Conservation (phyloP, 2,329 filamentous ascomycete species). For the Trichoderma citrinoviride region DNA sequence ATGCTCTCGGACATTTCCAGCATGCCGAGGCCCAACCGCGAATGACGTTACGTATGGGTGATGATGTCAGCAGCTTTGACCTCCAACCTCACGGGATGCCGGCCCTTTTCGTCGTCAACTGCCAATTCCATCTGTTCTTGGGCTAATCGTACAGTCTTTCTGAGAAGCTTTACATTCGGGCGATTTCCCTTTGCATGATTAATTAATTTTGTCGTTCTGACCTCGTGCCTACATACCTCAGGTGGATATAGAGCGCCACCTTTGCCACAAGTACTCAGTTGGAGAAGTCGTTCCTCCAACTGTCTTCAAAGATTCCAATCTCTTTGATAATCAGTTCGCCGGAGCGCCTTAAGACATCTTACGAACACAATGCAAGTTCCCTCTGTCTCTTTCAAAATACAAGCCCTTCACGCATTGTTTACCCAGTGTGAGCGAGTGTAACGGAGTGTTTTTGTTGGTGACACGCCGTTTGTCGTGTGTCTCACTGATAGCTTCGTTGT, state of each 20-base stretch:
- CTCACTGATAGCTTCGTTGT: not conserved
- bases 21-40: constrained; percentile 1
- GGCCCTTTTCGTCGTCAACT: not conserved
- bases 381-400: not conserved
- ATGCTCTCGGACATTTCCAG: not conserved
- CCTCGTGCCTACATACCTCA: too few relatives aligned
- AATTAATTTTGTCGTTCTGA: not conserved
- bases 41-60: not conserved
- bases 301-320: not conserved
- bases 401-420: not conserved
- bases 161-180: not conserved
- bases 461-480: not conserved
- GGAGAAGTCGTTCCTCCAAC: not conserved
- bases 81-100: not conserved
- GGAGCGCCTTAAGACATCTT: not conserved
- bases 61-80: constrained; percentile 17
- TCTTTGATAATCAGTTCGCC: not conserved
- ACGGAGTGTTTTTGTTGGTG: not conserved
- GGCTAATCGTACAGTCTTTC: not conserved
- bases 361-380: not conserved
- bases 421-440: not conserved
- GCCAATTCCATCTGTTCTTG: not conserved
- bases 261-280: not conserved
- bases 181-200: not conserved
- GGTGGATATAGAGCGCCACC: not conserved